Conservation (phyloP, 306 rosid species). For the Sesbania bispinosa region DNA sequence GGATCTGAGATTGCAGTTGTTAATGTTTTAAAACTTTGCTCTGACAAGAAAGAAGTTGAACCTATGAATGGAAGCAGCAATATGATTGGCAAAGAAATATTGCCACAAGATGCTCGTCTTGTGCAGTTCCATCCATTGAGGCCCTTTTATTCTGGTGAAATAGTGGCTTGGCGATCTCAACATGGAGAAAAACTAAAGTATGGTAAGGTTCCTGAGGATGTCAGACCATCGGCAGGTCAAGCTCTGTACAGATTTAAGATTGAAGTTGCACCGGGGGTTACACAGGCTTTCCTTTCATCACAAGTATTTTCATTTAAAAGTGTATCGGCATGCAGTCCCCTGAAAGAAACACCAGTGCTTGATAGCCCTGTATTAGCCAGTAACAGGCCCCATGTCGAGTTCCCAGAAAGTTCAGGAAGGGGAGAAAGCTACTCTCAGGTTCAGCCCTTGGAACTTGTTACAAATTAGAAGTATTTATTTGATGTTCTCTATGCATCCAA, state of each 20-base stretch:
- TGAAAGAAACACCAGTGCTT: conserved; percentile 37
- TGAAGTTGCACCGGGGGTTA: conserved; percentile 61
- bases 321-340: conserved; percentile 51
- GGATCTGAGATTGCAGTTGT: conserved; percentile 77
- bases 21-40: conserved; percentile 71
- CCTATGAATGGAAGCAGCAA: conserved; percentile 49
- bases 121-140: conserved; percentile 93
- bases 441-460: conserved; percentile 21
- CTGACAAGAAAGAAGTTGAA: conserved; percentile 76
- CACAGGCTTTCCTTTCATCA: conserved; percentile 70
- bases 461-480: background rate
- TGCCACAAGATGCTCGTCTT: conserved; percentile 89
- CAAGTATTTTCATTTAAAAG: conserved; percentile 86
- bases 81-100: conserved; percentile 71
- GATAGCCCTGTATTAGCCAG: conserved; percentile 31
- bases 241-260: conserved; percentile 82
- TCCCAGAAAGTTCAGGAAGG: conserved; percentile 56
- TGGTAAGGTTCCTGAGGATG: conserved; percentile 82
- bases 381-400: conserved; percentile 23
- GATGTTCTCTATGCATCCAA: background rate
- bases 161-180: conserved; percentile 96
- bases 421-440: conserved; percentile 67
- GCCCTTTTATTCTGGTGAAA: conserved; percentile 92
- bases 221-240: conserved; percentile 90
- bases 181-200: conserved; percentile 89